phyloP scores from a whole-genome alignment of 495 filamentous ascomycete genomes.

The Poronia punctata region DNA sequence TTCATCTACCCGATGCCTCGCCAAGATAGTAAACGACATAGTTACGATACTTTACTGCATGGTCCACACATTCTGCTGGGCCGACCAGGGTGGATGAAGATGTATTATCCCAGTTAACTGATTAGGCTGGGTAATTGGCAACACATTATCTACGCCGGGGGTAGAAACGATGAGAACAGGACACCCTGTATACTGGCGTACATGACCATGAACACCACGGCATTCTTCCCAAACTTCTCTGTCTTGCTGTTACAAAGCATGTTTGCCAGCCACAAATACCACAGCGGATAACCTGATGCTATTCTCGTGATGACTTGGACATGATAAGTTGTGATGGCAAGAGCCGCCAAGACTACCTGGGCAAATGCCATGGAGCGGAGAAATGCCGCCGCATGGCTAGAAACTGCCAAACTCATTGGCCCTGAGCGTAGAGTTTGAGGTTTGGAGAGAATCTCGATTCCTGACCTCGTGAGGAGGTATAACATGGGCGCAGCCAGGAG shows the following conservation, averaged over 20 bases:
- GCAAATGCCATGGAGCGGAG: conserved; percentile 57
- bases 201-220: conserved; percentile 57
- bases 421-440: conserved; percentile 7
- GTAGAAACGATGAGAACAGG: conserved; percentile 87
- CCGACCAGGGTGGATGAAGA: no score
- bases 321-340: conserved; percentile 75
- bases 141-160: conserved; percentile 78
- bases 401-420: conserved; percentile 2
- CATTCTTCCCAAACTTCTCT: conserved; percentile 19
- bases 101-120: no score
- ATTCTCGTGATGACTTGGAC: conserved; percentile 90
- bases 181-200: conserved; percentile 77
- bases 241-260: conserved; percentile 26
- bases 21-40: no score
- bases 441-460: conserved; percentile 37
- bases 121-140: no score
- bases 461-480: conserved; percentile 56
- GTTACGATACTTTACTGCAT: no score
- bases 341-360: conserved; percentile 62
- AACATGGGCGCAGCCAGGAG: conserved; percentile 75
- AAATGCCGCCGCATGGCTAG: conserved; percentile 14
- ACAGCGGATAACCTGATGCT: conserved; percentile 80
- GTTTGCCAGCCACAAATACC: conserved; percentile 73
- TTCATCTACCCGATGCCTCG: no score
- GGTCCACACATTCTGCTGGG: no score